Conservation (phyloP, 2,329 filamentous ascomycete genomes). For the Fusarium sp. region DNA sequence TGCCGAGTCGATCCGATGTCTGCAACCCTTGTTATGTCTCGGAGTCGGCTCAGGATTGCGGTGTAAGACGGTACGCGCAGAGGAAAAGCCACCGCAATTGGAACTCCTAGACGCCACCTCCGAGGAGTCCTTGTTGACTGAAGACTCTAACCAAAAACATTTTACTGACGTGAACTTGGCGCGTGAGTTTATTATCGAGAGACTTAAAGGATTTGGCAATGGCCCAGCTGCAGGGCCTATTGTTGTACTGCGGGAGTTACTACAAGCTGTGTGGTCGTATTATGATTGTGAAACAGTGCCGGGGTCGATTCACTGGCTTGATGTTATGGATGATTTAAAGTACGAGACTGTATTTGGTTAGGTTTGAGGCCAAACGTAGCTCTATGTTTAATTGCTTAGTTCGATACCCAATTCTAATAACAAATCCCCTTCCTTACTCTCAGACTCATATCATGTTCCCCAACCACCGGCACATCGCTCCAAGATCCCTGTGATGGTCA, state of each 20-base stretch:
- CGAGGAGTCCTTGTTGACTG: neutral
- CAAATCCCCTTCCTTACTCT: neutral
- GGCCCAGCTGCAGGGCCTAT: conserved; percentile 24
- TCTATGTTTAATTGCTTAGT: neutral
- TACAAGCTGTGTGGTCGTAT: conserved; percentile 28
- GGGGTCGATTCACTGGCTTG: conserved; percentile 22
- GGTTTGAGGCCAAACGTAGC: neutral
- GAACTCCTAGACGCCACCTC: neutral
- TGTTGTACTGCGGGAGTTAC: conserved; percentile 20
- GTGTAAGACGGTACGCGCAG: conserved; percentile 10
- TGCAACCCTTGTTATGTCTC: conserved; percentile 21
- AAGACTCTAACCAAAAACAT: neutral
- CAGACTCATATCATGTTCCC: neutral
- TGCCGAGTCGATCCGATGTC: conserved; percentile 22
- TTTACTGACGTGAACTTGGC: conserved; percentile 17
- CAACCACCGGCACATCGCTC: neutral
- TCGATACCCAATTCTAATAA: neutral
- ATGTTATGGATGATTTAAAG: conserved; percentile 30
- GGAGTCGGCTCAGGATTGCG: conserved; percentile 22
- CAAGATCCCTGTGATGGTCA: neutral
- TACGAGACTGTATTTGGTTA: conserved; percentile 37
- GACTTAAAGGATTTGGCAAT: neutral
- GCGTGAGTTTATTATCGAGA: conserved; percentile 25
- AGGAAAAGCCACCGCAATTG: conserved; percentile 3
- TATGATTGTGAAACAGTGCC: conserved; percentile 31